Conservation (phyloP, 768 basidiomycete species). For the Tephrocybe rancida region DNA sequence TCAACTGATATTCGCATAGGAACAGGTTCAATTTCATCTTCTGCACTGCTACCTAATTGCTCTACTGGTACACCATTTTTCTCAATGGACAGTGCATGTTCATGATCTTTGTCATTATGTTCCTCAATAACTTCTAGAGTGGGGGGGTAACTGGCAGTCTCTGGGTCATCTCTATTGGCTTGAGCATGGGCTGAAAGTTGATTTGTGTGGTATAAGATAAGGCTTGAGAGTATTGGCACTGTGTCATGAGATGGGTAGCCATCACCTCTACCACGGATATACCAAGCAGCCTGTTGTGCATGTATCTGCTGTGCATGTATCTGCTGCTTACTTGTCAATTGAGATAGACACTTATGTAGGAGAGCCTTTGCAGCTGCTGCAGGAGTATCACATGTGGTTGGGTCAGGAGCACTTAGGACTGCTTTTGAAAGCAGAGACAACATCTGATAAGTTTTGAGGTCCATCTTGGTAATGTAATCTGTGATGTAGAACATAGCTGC, state of each 20-base stretch:
- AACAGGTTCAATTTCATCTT: not conserved
- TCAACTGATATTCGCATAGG: not conserved
- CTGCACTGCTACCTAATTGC: too few species aligned
- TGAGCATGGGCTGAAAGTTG: not conserved
- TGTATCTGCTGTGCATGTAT: slow-evolving; percentile 34
- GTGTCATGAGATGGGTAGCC: slow-evolving; percentile 27
- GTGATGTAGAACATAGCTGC: slow-evolving; percentile 38
- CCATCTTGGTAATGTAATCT: slow-evolving; percentile 36
- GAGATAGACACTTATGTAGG: slow-evolving; percentile 32
- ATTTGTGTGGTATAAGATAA: slow-evolving; percentile 14
- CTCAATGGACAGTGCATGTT: not conserved
- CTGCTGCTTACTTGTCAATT: slow-evolving; percentile 29
- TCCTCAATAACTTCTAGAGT: not conserved
- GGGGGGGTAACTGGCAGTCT: not conserved
- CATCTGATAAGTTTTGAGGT: slow-evolving; percentile 26
- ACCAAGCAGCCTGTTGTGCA: slow-evolving; percentile 33
- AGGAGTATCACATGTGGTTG: not conserved
- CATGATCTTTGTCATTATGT: not conserved
- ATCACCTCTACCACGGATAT: slow-evolving; percentile 28
- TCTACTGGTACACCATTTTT: not conserved
- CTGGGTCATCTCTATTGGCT: too few species aligned
- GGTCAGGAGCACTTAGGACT: slow-evolving; percentile 9
- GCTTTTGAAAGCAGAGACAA: slow-evolving; percentile 25
- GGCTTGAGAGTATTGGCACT: slow-evolving; percentile 23
- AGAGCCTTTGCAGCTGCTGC: slow-evolving; percentile 19